Conservation (phyloP, 2,329 filamentous ascomycete species). For the Spiromastix sp. region DNA sequence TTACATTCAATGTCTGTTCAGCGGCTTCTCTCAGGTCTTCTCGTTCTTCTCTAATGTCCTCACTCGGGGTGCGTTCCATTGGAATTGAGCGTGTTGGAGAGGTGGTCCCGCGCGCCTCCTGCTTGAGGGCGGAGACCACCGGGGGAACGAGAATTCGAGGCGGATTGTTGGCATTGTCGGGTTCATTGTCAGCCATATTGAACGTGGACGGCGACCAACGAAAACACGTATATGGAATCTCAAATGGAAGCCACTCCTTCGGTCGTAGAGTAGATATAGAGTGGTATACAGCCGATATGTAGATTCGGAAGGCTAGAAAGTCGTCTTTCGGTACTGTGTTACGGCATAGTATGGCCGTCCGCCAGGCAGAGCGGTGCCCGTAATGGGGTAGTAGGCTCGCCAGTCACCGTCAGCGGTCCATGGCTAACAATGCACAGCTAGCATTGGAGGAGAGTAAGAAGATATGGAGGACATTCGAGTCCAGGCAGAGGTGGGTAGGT, state of each 20-base stretch:
- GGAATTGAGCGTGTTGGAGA: slow-evolving; percentile 15
- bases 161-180: slow-evolving; percentile 10
- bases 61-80: slow-evolving; percentile 60
- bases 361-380: slow-evolving; percentile 36
- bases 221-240: not conserved
- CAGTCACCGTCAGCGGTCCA: slow-evolving; percentile 30
- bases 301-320: not conserved
- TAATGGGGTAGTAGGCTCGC: slow-evolving; percentile 18
- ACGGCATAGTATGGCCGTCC: not conserved
- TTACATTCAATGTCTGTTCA: slow-evolving; percentile 92
- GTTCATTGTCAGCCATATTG: slow-evolving; percentile 32
- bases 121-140: slow-evolving; percentile 32
- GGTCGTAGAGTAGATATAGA: too few relatives aligned
- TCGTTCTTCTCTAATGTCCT: slow-evolving; percentile 85
- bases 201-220: slow-evolving; percentile 4
- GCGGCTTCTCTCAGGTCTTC: slow-evolving; percentile 91
- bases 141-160: slow-evolving; percentile 33
- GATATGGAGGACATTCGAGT: too few relatives aligned
- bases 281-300: not conserved
- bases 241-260: too few relatives aligned
- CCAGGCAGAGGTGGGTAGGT: too few relatives aligned
- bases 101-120: slow-evolving; percentile 32
- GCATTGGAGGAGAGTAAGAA: too few relatives aligned
- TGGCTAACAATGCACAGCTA: too few relatives aligned
- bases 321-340: not conserved